Base-by-base conservation (phyloP, 805 yeast species). In the Yamadazyma olivae region DNA sequence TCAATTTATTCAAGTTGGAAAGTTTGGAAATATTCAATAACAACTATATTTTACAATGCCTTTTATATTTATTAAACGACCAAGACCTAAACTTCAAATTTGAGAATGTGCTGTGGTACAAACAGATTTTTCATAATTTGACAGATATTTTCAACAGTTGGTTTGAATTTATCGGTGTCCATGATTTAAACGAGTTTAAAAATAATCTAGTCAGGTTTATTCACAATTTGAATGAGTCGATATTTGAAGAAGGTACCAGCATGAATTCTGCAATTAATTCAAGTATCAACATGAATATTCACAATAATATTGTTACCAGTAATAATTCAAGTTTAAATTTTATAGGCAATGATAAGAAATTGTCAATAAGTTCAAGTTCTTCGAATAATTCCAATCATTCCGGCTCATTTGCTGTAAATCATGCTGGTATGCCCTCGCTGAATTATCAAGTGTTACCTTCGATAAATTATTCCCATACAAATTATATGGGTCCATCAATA, bases 1-100 rank as follows among this genome's bases (percentile, higher is more conserved):
- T 61, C 35, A 59, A 40, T 18, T 23, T 41, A 10, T 41, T 35
- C 18, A 41, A 41, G 15, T 35, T 36, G 20, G 27, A 35, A 13
- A 37, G 41, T 27, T 25, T 30, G 15, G 47, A 49, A 16, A 27
- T 43, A 12, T 46, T 48, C 29, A 44, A 45, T 27, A 51, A 54
- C 30, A 60, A 53, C 39, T 56, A 48, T 26, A 54, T 57, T 13
- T 44, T 61, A 16, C 65, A 57, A 32, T 50, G 57, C 25, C 43
- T 61, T 18, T 36, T 61, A 12, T 54, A 50, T 35, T 34, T 61
- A 19, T 32, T 58, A 18, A 44, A 44, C 18, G 15, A 41, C 6
- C 28, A 47, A 10, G 36, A 39, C 17, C 22, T 28, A 15, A 26
- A 35, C 10, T 43, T 44, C 28, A 39, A 44, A 26, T 31, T 38